Conservation (phyloP, 2,329 filamentous ascomycete species). For the Fonsecaea nubica region DNA sequence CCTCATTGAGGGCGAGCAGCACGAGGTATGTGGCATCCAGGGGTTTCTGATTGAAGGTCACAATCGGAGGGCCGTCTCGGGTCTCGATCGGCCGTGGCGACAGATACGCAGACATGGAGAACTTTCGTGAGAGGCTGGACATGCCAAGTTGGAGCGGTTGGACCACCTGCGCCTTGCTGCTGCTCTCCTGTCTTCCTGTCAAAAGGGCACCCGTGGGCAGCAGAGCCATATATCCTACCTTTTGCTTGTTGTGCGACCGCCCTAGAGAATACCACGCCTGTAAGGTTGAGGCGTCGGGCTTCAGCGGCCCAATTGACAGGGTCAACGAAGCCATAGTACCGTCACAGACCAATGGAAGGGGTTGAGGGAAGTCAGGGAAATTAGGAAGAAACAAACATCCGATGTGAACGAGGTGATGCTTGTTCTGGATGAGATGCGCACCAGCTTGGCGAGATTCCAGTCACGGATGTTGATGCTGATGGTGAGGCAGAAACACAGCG, state of each 20-base stretch:
- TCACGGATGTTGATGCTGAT: background rate
- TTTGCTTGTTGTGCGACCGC: background rate
- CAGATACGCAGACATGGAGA: conserved; percentile 2
- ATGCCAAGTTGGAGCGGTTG: background rate
- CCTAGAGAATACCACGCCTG: background rate
- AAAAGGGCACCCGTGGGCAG: background rate
- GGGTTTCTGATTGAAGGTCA: background rate
- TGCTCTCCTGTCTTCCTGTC: background rate
- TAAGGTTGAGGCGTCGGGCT: background rate
- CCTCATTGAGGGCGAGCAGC: conserved; percentile 19
- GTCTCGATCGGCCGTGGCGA: background rate
- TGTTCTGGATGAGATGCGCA: background rate
- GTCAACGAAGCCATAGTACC: background rate
- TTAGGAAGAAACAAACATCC: background rate
- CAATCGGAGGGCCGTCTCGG: background rate
- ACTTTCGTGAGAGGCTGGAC: background rate
- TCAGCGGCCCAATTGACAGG: background rate
- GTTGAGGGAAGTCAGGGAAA: background rate
- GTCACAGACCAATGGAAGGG: background rate
- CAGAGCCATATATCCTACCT: background rate
- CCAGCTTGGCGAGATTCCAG: background rate
- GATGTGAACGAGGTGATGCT: background rate
- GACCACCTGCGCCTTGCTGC: background rate
- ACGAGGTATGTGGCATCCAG: conserved; percentile 6
- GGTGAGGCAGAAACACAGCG: background rate